A percentile compares a stretch with the other conserved stretches of the same genome.
These are phyloP conservation scores for Aspergillus candidus DNA, from an alignment of 2,329 filamentous ascomycete species.

Conservation along the genomic window DNA sequence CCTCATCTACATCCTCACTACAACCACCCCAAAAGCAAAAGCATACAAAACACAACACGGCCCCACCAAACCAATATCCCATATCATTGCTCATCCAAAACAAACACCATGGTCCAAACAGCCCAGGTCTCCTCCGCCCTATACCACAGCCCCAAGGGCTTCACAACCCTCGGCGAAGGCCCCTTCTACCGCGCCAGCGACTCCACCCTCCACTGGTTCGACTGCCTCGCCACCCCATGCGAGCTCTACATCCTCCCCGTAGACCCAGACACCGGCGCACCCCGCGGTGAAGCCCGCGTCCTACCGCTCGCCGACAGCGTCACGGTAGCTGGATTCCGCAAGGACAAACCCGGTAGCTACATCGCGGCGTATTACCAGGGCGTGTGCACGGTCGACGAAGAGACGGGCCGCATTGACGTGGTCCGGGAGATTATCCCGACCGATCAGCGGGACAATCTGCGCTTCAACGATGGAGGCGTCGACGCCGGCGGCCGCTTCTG, in stretches of 20 bases:
- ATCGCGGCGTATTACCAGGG: constrained; percentile 37
- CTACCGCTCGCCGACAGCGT: constrained; percentile 30
- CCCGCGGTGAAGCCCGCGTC: constrained; percentile 22
- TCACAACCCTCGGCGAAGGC: constrained; percentile 27
- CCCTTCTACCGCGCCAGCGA: constrained; percentile 27
- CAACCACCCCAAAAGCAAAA: too few relatives aligned
- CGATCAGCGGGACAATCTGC: constrained; percentile 20
- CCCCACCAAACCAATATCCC: too few relatives aligned
- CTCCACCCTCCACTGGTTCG: constrained; percentile 29
- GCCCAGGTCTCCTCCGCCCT: constrained; percentile 5
- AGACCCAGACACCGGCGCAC: constrained; percentile 23
- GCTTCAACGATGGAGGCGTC: constrained; percentile 34
- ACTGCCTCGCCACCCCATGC: constrained; percentile 25
- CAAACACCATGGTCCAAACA: not conserved
- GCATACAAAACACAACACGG: too few relatives aligned
- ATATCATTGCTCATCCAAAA: not conserved
- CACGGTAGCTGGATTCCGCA: constrained; percentile 31
- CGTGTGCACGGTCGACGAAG: constrained; percentile 34
- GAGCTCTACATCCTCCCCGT: constrained; percentile 32
- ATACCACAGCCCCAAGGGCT: constrained; percentile 12
- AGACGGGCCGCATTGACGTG: constrained; percentile 30
- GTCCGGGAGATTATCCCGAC: constrained; percentile 33
- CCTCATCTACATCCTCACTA: not conserved
- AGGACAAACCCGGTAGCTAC: constrained; percentile 30
- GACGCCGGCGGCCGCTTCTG: constrained; percentile 31